phyloP scores from a whole-genome alignment of 1,139 yeast species.

The Yamadazyma jaroonii region DNA sequence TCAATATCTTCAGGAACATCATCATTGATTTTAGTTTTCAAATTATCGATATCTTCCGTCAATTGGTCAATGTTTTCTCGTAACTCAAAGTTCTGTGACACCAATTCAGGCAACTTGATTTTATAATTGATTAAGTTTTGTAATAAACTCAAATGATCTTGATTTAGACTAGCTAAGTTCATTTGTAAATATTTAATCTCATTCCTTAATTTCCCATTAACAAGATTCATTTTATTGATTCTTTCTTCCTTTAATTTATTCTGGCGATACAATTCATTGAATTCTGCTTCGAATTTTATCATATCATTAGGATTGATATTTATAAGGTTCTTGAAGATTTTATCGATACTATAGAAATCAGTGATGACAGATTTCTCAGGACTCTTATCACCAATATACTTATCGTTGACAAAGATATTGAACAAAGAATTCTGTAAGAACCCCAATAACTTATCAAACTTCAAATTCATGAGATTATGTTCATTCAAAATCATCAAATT shows the following conservation, averaged over 20 bases:
- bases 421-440: conserved; percentile 79
- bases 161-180: conserved; percentile 64
- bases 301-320: conserved; percentile 71
- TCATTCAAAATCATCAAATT: conserved; percentile 73
- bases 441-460: conserved; percentile 71
- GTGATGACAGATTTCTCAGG: conserved; percentile 12
- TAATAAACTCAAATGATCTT: conserved; percentile 62
- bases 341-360: conserved; percentile 57
- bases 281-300: conserved; percentile 69
- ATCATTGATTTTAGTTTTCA: conserved; percentile 40
- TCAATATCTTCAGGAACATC: conserved; percentile 43
- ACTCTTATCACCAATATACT: conserved; percentile 19
- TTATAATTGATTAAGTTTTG: conserved; percentile 43
- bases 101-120: conserved; percentile 49
- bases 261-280: conserved; percentile 63
- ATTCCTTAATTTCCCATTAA: conserved; percentile 71
- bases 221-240: conserved; percentile 58
- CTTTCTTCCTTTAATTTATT: conserved; percentile 72
- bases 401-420: conserved; percentile 57
- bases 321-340: conserved; percentile 79
- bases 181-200: conserved; percentile 75
- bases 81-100: conserved; percentile 71
- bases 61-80: conserved; percentile 62
- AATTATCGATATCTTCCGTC: conserved; percentile 48
- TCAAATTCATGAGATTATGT: conserved; percentile 51